phyloP scores from a whole-genome alignment of 768 basidiomycete species.

The Mrakia frigida region DNA sequence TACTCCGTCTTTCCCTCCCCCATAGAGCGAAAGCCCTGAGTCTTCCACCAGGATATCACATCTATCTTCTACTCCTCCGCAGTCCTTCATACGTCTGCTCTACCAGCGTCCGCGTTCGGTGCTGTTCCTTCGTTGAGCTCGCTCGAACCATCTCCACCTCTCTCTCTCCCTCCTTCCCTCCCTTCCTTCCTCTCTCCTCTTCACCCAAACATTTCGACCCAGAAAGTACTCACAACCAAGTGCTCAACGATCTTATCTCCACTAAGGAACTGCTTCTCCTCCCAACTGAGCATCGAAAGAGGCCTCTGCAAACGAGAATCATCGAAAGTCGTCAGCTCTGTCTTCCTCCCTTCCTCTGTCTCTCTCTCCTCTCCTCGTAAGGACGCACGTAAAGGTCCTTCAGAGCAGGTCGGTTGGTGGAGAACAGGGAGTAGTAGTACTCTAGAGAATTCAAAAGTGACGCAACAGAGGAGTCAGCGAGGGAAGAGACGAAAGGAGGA shows the following conservation, averaged over 20 bases:
- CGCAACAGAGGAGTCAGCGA: background rate
- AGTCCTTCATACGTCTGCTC: too few relatives aligned
- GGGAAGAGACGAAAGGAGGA: background rate
- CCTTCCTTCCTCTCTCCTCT: background rate
- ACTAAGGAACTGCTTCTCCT: slow-evolving; percentile 32
- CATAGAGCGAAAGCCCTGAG: too few relatives aligned
- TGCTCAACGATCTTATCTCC: slow-evolving; percentile 30
- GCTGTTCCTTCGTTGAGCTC: too few relatives aligned
- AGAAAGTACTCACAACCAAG: slow-evolving; percentile 25
- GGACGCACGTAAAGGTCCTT: slow-evolving; percentile 32
- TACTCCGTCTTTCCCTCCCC: too few relatives aligned
- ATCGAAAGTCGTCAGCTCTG: background rate
- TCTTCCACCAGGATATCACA: too few relatives aligned
- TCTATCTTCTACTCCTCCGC: too few relatives aligned
- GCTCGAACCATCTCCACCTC: background rate
- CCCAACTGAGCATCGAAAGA: slow-evolving; percentile 32
- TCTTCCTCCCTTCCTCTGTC: background rate
- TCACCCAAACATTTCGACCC: background rate
- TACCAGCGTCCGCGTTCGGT: too few relatives aligned
- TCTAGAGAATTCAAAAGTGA: background rate
- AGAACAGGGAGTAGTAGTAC: slow-evolving; percentile 33
- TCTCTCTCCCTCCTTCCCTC: background rate
- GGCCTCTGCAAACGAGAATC: slow-evolving; percentile 13
- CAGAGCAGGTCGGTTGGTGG: slow-evolving; percentile 30
- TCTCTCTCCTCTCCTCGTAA: background rate